Base-by-base conservation (phyloP, 805 yeast genomes). In the Cyberlindnera maritima region DNA sequence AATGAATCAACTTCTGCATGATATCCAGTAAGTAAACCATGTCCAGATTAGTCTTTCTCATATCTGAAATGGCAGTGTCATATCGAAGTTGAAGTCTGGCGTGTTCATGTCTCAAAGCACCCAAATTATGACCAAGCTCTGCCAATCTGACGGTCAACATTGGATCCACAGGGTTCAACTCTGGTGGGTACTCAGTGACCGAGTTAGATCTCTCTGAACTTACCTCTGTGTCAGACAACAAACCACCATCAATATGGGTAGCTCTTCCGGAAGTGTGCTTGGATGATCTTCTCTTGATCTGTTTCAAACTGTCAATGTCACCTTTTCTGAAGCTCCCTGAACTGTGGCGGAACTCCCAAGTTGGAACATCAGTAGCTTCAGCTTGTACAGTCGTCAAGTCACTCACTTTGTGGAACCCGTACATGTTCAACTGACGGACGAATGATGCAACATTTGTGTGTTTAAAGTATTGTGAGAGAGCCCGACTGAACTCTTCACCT, bases 341-440 rank as follows among this genome's bases (percentile, higher is more conserved):
- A 23, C 87, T 79, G 63, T 91, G 98, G 48, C 83, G 81, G 66
- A 91, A 91, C 68, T 92, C 97, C 98, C 98, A 91, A 14, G 62
- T 59, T 48, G 63, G 63, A 17, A 46, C 45, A 12, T 50, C 60
- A 13, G 15, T 25, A 3, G 46, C 2, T 7, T 38, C 46, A 8
- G 43, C 28, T 3, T 35, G 34, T n/a, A 46, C 38, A 8, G 41
- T 46, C 17, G 46, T 37, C 19, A 31, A 39, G 33, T 48, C 52
- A 33, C 52, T 48, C 15, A 48, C 52, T 18, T 48, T 50, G 20
- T 48, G 52, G 52, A 48, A 86, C 0, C 92, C 92, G 59, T 86
- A 86, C 53, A 49, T 49, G 49, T 49, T 49, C 38, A 48, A 26
- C 28, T 48, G 94, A 34, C 94, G 76, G 3, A 86, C 87, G 64